These are phyloP conservation scores for Falciphora oryzae DNA, from an alignment of 2,329 filamentous ascomycete species.

Conservation along the genomic window DNA sequence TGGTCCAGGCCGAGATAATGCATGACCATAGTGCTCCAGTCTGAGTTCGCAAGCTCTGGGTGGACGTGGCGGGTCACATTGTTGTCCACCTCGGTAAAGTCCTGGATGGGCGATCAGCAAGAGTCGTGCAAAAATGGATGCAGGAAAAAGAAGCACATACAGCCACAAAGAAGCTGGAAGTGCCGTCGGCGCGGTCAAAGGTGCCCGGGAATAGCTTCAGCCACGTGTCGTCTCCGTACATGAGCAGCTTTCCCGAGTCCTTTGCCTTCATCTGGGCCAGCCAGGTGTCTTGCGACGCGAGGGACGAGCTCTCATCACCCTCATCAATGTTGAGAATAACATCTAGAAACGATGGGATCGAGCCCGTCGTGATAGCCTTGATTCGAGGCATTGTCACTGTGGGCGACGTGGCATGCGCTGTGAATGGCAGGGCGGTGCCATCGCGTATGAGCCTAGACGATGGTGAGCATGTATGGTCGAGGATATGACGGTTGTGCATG, in stretches of 20 bases:
- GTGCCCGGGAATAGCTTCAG: slow-evolving; percentile 88
- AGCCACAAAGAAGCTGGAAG: slow-evolving; percentile 96
- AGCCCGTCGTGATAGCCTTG: slow-evolving; percentile 95
- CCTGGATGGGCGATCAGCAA: slow-evolving; percentile 45
- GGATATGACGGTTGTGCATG: too few species aligned
- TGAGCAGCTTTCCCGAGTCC: slow-evolving; percentile 67
- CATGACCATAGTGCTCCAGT: slow-evolving; percentile 92
- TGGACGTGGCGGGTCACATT: slow-evolving; percentile 92
- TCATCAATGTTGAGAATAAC: slow-evolving; percentile 96
- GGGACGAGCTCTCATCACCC: slow-evolving; percentile 81
- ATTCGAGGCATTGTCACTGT: slow-evolving; percentile 98
- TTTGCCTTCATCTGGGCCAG: slow-evolving; percentile 83
- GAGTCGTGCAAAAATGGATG: slow-evolving; percentile 2
- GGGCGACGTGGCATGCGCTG: slow-evolving; percentile 89
- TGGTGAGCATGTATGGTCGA: not conserved
- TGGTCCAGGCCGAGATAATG: slow-evolving; percentile 96
- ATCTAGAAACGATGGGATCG: slow-evolving; percentile 96
- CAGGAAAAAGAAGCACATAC: slow-evolving; percentile 42
- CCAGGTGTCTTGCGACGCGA: slow-evolving; percentile 91
- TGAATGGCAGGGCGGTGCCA: slow-evolving; percentile 85
- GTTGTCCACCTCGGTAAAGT: slow-evolving; percentile 95
- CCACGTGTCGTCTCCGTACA: slow-evolving; percentile 99
- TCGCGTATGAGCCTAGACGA: slow-evolving; percentile 66
- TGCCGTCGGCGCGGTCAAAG: slow-evolving; percentile 85
- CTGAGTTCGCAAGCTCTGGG: slow-evolving; percentile 64